Evolutionary conservation across 2,329 filamentous ascomycete genomes (phyloP).

Genomic region (Neonectria neomacrospora): DNA sequence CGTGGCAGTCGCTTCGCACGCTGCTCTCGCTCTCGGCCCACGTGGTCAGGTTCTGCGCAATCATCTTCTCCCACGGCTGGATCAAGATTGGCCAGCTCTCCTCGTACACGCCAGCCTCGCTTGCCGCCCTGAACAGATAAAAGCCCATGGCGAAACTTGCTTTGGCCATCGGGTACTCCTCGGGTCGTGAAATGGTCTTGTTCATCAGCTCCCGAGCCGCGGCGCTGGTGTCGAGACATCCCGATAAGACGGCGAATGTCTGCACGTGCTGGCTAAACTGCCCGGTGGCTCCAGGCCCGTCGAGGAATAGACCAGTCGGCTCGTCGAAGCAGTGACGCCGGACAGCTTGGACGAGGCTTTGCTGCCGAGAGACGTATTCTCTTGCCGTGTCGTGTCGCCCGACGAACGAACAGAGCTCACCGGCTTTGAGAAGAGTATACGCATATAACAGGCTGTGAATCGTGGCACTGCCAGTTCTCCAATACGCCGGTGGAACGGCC

Average conservation of each 20-base stretch:
- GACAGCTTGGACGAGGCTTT: slow-evolving; percentile 12
- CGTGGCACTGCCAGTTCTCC: slow-evolving; percentile 12
- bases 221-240: slow-evolving; percentile 1
- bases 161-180: slow-evolving; percentile 14
- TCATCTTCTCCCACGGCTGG: slow-evolving; percentile 21
- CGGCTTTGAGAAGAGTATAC: slow-evolving; percentile 16
- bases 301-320: slow-evolving; percentile 10
- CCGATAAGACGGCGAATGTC: slow-evolving; percentile 13
- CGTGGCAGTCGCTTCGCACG: slow-evolving; percentile 21
- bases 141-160: slow-evolving; percentile 21
- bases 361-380: slow-evolving; percentile 17
- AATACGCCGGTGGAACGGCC: slow-evolving; percentile 15
- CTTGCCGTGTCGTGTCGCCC: slow-evolving; percentile 11
- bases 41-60: slow-evolving; percentile 19
- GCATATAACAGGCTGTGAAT: slow-evolving; percentile 22
- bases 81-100: slow-evolving; percentile 19
- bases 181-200: background rate
- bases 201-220: slow-evolving; percentile 14
- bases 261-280: slow-evolving; percentile 24
- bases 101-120: slow-evolving; percentile 15
- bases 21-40: slow-evolving; percentile 26
- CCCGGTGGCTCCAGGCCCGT: background rate
- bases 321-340: slow-evolving; percentile 9
- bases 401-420: slow-evolving; percentile 15
- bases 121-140: slow-evolving; percentile 17